phyloP scores from a whole-genome alignment of 2,329 filamentous ascomycete genomes.

The Colletotrichum eremochloae region DNA sequence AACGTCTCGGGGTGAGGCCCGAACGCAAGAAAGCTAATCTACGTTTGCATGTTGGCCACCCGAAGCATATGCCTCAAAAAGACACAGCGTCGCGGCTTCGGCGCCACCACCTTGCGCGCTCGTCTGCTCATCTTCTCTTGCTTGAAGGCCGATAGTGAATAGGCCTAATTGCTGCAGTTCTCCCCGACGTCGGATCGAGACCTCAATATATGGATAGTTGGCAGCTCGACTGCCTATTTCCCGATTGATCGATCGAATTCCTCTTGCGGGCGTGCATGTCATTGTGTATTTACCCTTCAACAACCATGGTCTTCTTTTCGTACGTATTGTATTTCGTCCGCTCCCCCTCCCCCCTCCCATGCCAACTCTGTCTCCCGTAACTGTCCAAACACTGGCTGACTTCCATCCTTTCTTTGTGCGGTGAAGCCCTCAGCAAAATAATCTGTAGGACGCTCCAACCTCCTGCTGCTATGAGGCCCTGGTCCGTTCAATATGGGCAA shows the following conservation, averaged over 20 bases:
- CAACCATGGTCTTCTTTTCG: constrained; percentile 5
- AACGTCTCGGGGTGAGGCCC: constrained; percentile 19
- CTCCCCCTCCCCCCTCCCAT: neutral
- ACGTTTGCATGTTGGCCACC: constrained; percentile 10
- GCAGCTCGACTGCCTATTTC: neutral
- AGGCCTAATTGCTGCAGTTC: neutral
- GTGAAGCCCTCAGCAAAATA: constrained; percentile 24
- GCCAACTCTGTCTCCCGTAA: neutral
- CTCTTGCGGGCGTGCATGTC: constrained; percentile 12
- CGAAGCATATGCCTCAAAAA: constrained; percentile 25
- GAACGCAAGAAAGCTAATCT: constrained; percentile 29
- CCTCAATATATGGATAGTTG: neutral
- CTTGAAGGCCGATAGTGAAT: neutral
- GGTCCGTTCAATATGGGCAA: constrained; percentile 35
- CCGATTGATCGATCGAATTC: neutral
- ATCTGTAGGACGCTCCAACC: constrained; percentile 15
- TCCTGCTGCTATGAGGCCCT: constrained; percentile 30
- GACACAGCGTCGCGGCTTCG: constrained; percentile 3
- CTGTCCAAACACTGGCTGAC: neutral
- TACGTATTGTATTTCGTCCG: constrained; percentile 9
- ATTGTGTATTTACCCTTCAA: neutral
- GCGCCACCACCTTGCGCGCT: neutral
- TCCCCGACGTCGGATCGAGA: constrained; percentile 9
- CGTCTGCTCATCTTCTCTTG: constrained; percentile 11
- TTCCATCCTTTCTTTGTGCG: neutral